A percentile compares a stretch with the other conserved stretches of the same genome.
Conservation (phyloP, 768 basidiomycete genomes). For the Hortiboletus flavorubellus region DNA sequence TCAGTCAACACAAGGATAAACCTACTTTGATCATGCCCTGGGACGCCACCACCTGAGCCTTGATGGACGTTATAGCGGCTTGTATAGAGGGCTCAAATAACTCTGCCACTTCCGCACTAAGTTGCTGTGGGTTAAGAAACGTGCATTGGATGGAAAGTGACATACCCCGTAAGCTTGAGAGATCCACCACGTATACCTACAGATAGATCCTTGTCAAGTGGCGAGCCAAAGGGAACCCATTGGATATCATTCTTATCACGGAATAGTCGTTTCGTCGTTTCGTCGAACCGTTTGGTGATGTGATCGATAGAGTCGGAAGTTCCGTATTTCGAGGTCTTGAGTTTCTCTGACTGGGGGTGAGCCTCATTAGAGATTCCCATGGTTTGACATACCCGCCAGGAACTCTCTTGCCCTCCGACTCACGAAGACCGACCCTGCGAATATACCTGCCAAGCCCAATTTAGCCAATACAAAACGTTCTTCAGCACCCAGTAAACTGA, state of each 20-base stretch:
- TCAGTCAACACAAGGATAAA: background rate
- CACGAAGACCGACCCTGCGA: constrained; percentile 81
- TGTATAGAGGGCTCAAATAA: constrained; percentile 79
- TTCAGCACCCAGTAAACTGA: constrained; percentile 30
- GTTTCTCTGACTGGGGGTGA: constrained; percentile 50
- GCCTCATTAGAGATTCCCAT: background rate
- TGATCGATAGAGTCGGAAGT: constrained; percentile 69
- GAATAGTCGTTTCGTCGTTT: constrained; percentile 79
- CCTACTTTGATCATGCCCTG: constrained; percentile 61
- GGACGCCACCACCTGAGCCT: constrained; percentile 65
- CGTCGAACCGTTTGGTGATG: constrained; percentile 76
- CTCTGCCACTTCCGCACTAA: constrained; percentile 54
- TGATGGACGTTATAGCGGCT: constrained; percentile 68
- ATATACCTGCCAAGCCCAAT: constrained; percentile 50
- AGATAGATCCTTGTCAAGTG: constrained; percentile 67
- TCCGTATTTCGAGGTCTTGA: constrained; percentile 71
- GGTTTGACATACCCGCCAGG: constrained; percentile 50
- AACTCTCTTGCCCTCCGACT: constrained; percentile 71
- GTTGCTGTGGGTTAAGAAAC: constrained; percentile 1
- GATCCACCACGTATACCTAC: constrained; percentile 73
- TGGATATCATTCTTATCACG: constrained; percentile 64
- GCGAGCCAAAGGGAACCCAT: constrained; percentile 74
- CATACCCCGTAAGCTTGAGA: constrained; percentile 67
- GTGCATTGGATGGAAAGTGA: constrained; percentile 17
- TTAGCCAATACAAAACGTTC: background rate